Base-by-base conservation (phyloP, 192 early-diverging fungal genomes). In the Endogone sp. region DNA sequence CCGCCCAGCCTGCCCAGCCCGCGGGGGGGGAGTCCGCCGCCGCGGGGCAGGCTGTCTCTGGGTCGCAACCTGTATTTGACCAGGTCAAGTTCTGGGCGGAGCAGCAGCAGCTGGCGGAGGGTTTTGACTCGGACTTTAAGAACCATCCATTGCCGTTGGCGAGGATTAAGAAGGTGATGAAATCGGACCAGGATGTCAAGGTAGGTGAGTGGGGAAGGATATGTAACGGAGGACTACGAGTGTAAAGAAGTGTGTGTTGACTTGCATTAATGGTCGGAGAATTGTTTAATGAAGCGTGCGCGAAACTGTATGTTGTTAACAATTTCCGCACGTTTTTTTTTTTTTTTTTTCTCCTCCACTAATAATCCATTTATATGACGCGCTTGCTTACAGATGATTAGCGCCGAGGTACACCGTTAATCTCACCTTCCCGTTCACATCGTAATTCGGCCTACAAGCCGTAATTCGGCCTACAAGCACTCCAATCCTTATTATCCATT, bases 101-200 rank as follows among this genome's bases (percentile, higher is more conserved):
- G 9, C 90, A 92, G 66, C 82, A 88, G 73, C 68, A 71, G 10
- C 79, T 82, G 56, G 84, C 89, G 24, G 83, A 92, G 61, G 79
- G 89, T 62, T 87, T 87, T 21, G 75, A 79, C 61, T 86, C 90
- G 23, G 96, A 98, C 78, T 98, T 95, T 80, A 95, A 95, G 75
- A 81, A 87, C 54, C 95, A 98, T 69, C 84, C 88, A 63, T 71
- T 98, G 63, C 97, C 97, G 24, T 76, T 98, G 54, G 97, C 97
- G 26, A 79, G 97, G 27, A 97, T 97, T 72, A 98, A 98, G 73
- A 96, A 97, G 74, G 94, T 98, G 32, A 98, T 98, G 97, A 98
- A 98, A 83, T 89, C 90, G 13, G 97, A 98, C 71, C 92, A 95
- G 37, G 94, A 98, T 74, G 95, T 94, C 25, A 95, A 96, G 83